Percentiles rank a stretch among this genome's conserved stretches.
These are phyloP conservation scores for Ustilago esculenta DNA, from an alignment of 1,284 basidiomycete species.

Conservation along the genomic window DNA sequence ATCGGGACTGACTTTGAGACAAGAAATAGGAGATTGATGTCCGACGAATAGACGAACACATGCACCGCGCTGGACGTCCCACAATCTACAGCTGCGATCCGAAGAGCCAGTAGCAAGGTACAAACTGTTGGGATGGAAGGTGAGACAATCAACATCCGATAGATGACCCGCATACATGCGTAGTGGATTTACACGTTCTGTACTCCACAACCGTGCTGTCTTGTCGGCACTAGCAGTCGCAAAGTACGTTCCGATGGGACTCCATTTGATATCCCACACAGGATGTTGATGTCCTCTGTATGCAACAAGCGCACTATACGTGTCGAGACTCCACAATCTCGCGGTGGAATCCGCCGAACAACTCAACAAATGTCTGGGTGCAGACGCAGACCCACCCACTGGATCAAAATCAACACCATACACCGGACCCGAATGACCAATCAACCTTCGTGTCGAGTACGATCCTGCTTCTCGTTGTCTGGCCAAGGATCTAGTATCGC, in stretches of 20 bases:
- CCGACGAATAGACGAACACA: conserved; percentile 96
- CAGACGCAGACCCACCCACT: conserved; percentile 81
- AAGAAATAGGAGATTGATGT: conserved; percentile 88
- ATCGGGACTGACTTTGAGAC: conserved; percentile 89
- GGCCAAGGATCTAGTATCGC: conserved; percentile 69
- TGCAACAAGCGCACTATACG: conserved; percentile 89
- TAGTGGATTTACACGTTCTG: conserved; percentile 85
- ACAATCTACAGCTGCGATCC: conserved; percentile 92
- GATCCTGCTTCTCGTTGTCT: conserved; percentile 47
- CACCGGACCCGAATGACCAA: conserved; percentile 96
- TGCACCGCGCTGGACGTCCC: conserved; percentile 96
- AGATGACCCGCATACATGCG: conserved; percentile 95
- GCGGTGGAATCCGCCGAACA: conserved; percentile 91
- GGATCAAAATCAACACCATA: conserved; percentile 95
- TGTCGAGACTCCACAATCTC: conserved; percentile 94
- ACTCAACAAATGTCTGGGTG: conserved; percentile 88
- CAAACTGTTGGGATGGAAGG: conserved; percentile 96
- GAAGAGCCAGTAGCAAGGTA: conserved; percentile 97
- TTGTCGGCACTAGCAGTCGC: conserved; percentile 92
- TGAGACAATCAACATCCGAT: conserved; percentile 94
- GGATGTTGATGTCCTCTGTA: conserved; percentile 97
- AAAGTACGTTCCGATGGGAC: conserved; percentile 97
- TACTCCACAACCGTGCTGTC: conserved; percentile 95
- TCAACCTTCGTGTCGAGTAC: conserved; percentile 76
- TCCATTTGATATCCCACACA: conserved; percentile 99